phyloP scores from a whole-genome alignment of 2,329 filamentous ascomycete species.

The Grosmannia huntii region DNA sequence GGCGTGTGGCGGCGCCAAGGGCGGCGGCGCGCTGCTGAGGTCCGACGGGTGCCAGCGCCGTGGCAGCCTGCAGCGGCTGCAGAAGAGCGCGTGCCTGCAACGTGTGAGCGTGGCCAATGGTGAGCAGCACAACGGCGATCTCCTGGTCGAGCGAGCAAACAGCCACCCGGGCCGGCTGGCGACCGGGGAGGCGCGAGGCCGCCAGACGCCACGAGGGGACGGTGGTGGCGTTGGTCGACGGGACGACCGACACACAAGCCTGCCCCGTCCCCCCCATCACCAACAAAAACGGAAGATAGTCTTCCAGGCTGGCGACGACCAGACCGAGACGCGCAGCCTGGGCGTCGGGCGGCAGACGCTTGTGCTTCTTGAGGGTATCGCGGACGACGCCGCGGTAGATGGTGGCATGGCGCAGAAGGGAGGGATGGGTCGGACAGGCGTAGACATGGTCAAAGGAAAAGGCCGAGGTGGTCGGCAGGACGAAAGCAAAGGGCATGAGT shows the following conservation, averaged over 20 bases:
- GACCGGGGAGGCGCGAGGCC: constrained; percentile 41
- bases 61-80: constrained; percentile 57
- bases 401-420: constrained; percentile 69
- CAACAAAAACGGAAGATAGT: constrained; percentile 75
- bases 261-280: too few relatives aligned
- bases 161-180: constrained; percentile 51
- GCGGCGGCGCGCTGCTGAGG: constrained; percentile 55
- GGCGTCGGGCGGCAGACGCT: constrained; percentile 61
- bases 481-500: constrained; percentile 78
- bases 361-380: constrained; percentile 77
- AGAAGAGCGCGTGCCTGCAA: constrained; percentile 61
- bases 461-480: constrained; percentile 77
- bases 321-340: constrained; percentile 58
- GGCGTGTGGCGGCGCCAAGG: constrained; percentile 62
- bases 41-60: constrained; percentile 45
- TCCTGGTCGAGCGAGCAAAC: constrained; percentile 71
- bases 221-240: too few relatives aligned
- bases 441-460: constrained; percentile 72
- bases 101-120: constrained; percentile 62
- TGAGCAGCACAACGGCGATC: constrained; percentile 63
- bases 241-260: too few relatives aligned
- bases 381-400: constrained; percentile 74
- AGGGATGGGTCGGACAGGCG: constrained; percentile 73
- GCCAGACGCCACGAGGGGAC: constrained; percentile 59
- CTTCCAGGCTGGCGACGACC: constrained; percentile 55